Evolutionary conservation across 805 yeast genomes (phyloP), one percentile per base, ranked within the genome.

Genomic region (Metschnikowia lunata): DNA sequence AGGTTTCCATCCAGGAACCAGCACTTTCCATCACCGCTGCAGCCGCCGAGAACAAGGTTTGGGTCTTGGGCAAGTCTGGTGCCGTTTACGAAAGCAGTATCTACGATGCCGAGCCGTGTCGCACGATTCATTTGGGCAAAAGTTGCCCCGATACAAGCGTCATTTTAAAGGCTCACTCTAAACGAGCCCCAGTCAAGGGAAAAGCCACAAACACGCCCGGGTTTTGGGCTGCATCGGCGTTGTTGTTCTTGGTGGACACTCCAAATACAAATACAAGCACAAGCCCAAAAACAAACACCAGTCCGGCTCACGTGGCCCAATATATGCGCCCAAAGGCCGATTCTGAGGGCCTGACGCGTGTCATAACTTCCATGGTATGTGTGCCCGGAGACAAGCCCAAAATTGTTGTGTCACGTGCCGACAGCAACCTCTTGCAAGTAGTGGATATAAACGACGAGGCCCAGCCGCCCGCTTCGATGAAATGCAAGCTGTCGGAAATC

Each of bases 161-260:
- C 47, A 48, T 63, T 47, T 47, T 55, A 42, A 47, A 52, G 46
- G 50, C 54, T 18, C 37, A 34, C 26, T 46, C 40, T 43, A 48
- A 46, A 11, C 31, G n/a, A 11, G 42, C 42, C 9, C 31, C 31
- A 11, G 42, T 41, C 9, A 32, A 38, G 29, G 44, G 37, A 28
- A 23, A 29, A 12, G 35, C 43, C 23, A 29, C 8, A 15, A 40
- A 42, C 15, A 37, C 43, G 11, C 54, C 50, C 7, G 35, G 46
- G 10, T 33, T 56, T 12, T 41, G 61, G 7, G 47, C 64, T 26
- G 66, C 63, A 8, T 60, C 69, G 11, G 44, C 62, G n/a, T 53
- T 52, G 23, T 43, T 70, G 38, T 56, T 62, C 48, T 41, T 69
- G 26, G 58, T 63, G 27, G 67, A 62, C 45, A 52, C 56, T 15